Percentiles rank a stretch among this genome's conserved stretches.
Conservation (phyloP, 1,139 yeast species). For the Chernovozyma aurita region DNA sequence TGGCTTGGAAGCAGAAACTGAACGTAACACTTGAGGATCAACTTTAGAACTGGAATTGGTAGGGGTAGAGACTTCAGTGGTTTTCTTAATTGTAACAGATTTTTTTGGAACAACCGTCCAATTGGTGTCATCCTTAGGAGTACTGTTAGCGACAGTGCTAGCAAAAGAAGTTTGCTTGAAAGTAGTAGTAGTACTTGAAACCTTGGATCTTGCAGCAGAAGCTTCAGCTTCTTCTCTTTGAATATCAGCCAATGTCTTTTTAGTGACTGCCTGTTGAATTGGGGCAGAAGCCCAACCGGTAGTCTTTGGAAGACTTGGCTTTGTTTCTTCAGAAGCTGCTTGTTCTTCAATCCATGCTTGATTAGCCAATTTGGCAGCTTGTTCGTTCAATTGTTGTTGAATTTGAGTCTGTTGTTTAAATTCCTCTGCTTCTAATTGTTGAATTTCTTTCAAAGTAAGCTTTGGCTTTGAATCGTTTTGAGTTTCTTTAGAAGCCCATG, state of each 20-base stretch:
- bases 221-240: slow-evolving; percentile 45
- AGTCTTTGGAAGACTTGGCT: slow-evolving; percentile 39
- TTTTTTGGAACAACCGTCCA: slow-evolving; percentile 45
- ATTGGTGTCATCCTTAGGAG: slow-evolving; percentile 28
- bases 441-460: slow-evolving; percentile 67
- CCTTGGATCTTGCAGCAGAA: slow-evolving; percentile 17
- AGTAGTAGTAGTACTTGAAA: slow-evolving; percentile 11
- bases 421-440: slow-evolving; percentile 60
- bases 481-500: slow-evolving; percentile 46
- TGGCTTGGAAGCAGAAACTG: slow-evolving; percentile 37
- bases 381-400: slow-evolving; percentile 31
- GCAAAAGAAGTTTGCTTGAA: slow-evolving; percentile 24
- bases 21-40: slow-evolving; percentile 43
- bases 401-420: slow-evolving; percentile 33
- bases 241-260: slow-evolving; percentile 42
- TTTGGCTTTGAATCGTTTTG: slow-evolving; percentile 33
- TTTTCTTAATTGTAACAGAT: slow-evolving; percentile 24
- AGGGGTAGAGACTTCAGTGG: slow-evolving; percentile 12
- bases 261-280: slow-evolving; percentile 15
- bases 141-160: slow-evolving; percentile 23
- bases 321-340: slow-evolving; percentile 18
- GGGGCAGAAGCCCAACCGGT: slow-evolving; percentile 51
- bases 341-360: slow-evolving; percentile 18
- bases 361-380: slow-evolving; percentile 21
- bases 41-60: slow-evolving; percentile 23